Evolutionary conservation across 441 rosid genomes (phyloP).

Genomic region (Sinapis alba): DNA sequence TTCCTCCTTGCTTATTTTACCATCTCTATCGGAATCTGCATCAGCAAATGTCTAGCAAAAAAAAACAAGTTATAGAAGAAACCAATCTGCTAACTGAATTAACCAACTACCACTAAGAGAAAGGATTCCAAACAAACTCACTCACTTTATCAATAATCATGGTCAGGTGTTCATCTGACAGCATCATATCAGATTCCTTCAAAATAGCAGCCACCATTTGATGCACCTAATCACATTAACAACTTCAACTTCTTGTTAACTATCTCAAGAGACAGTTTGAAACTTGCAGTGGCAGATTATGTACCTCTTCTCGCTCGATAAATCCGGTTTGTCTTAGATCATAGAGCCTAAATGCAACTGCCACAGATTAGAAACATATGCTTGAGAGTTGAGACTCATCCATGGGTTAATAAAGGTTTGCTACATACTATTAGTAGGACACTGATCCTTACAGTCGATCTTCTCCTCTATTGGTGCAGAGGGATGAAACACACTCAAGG

Average conservation of each 20-base stretch:
- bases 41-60: slow-evolving; percentile 77
- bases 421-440: not conserved
- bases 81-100: slow-evolving; percentile 1
- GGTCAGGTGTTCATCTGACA: slow-evolving; percentile 61
- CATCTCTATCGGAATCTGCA: slow-evolving; percentile 71
- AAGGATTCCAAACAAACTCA: not conserved
- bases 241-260: not conserved
- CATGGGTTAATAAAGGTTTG: not conserved
- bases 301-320: slow-evolving; percentile 84
- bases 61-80: slow-evolving; percentile 18
- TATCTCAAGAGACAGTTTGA: not conserved
- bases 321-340: slow-evolving; percentile 85
- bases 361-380: slow-evolving; percentile 23
- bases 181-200: slow-evolving; percentile 55
- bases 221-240: slow-evolving; percentile 54
- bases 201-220: slow-evolving; percentile 76
- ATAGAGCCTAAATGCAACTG: slow-evolving; percentile 88
- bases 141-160: slow-evolving; percentile 65
- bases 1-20: slow-evolving; percentile 67
- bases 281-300: slow-evolving; percentile 18
- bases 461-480: slow-evolving; percentile 68
- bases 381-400: slow-evolving; percentile 19
- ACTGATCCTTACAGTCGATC: slow-evolving; percentile 66
- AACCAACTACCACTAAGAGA: slow-evolving; percentile 7
- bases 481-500: slow-evolving; percentile 84